These are phyloP conservation scores for Pichia kudriavzevii DNA, from an alignment of 1,139 yeast species.

Conservation along the genomic window DNA sequence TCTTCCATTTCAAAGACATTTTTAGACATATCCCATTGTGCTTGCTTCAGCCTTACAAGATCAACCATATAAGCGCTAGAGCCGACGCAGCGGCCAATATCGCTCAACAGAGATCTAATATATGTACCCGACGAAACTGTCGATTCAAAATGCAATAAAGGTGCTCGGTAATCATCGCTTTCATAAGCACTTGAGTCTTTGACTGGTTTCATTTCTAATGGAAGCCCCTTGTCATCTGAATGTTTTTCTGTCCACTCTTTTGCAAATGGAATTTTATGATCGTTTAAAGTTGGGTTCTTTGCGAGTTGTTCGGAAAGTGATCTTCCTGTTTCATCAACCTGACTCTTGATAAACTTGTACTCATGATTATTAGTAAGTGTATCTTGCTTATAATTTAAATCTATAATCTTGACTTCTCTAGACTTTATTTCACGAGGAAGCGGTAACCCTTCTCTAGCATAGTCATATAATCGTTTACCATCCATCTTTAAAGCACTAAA, in stretches of 20 bases:
- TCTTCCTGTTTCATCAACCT: constrained; percentile 44
- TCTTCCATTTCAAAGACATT: constrained; percentile 58
- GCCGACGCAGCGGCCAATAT: constrained; percentile 74
- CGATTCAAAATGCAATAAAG: constrained; percentile 64
- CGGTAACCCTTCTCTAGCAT: constrained; percentile 84
- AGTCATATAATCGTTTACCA: constrained; percentile 90
- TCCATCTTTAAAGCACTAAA: constrained; percentile 91
- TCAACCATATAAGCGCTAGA: constrained; percentile 88
- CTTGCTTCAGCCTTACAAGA: constrained; percentile 66
- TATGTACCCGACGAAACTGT: constrained; percentile 94
- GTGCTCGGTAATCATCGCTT: constrained; percentile 38
- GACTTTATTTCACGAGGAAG: constrained; percentile 75
- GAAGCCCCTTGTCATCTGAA: constrained; percentile 23
- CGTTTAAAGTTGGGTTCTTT: constrained; percentile 55
- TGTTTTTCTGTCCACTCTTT: constrained; percentile 41
- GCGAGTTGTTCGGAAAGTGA: constrained; percentile 35
- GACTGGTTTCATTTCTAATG: constrained; percentile 26
- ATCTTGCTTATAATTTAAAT: constrained; percentile 47
- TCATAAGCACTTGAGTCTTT: constrained; percentile 25
- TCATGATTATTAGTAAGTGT: constrained; percentile 49
- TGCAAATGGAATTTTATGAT: constrained; percentile 54
- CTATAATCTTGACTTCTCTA: constrained; percentile 58
- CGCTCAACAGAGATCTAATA: constrained; percentile 83
- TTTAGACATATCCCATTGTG: constrained; percentile 70
- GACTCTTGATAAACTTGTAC: constrained; percentile 44